Percentiles rank a stretch among this genome's conserved stretches.
These are phyloP conservation scores for Diaporthe sp. DNA, from an alignment of 2,329 filamentous ascomycete species.

Conservation along the genomic window DNA sequence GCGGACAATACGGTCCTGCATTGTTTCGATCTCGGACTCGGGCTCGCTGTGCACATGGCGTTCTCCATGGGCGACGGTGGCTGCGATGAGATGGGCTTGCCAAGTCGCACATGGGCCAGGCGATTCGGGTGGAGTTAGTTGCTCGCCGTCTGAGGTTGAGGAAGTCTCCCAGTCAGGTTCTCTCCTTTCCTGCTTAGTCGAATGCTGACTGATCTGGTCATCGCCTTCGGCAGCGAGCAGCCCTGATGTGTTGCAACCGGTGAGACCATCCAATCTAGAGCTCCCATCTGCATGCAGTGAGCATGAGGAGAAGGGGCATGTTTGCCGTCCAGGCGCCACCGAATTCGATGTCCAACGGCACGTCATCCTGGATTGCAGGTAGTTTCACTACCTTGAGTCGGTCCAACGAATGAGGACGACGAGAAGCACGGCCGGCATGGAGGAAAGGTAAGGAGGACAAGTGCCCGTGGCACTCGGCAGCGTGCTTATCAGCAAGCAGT, in stretches of 20 bases:
- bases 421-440: neutral
- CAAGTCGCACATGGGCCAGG: slow-evolving; percentile 15
- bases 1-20: slow-evolving; percentile 59
- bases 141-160: slow-evolving; percentile 23
- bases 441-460: neutral
- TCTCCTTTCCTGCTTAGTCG: neutral
- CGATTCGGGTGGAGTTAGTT: slow-evolving; percentile 2
- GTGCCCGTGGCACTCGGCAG: neutral
- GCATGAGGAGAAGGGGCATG: slow-evolving; percentile 17
- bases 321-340: slow-evolving; percentile 15
- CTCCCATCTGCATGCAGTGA: neutral
- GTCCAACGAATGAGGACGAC: neutral
- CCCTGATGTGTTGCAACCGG: neutral
- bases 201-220: neutral
- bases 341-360: slow-evolving; percentile 24
- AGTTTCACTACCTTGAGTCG: neutral
- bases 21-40: slow-evolving; percentile 48
- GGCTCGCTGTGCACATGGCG: neutral
- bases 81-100: slow-evolving; percentile 23
- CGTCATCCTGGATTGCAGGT: neutral
- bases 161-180: slow-evolving; percentile 19
- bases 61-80: neutral
- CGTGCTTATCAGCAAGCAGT: neutral
- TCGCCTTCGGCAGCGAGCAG: neutral
- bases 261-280: neutral